Conservation (phyloP, 2,329 filamentous ascomycete genomes). For the Ascocoryne sarcoides region DNA sequence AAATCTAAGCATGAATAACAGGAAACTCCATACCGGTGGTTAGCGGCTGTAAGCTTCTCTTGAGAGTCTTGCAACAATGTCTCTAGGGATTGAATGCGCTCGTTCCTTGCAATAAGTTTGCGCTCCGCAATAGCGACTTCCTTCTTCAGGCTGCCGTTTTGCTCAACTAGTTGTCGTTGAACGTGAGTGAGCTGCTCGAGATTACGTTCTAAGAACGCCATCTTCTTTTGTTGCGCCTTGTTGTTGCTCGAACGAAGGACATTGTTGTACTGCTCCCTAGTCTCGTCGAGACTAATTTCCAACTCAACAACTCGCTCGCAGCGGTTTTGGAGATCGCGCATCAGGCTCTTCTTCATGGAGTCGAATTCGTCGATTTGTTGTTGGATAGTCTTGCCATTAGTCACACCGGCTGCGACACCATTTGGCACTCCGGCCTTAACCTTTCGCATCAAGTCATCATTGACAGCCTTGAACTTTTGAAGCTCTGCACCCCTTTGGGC, state of each 20-base stretch:
- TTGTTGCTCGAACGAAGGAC: constrained; percentile 95
- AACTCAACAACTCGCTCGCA: constrained; percentile 97
- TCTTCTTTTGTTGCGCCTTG: constrained; percentile 99
- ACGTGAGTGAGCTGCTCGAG: constrained; percentile 96
- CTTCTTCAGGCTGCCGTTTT: constrained; percentile 96
- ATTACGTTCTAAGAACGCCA: constrained; percentile 97
- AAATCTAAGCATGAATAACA: no score
- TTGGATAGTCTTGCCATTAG: constrained; percentile 84
- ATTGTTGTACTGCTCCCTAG: constrained; percentile 97
- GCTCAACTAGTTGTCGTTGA: constrained; percentile 93
- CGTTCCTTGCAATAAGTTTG: constrained; percentile 92
- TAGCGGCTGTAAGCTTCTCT: constrained; percentile 94
- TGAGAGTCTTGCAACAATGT: constrained; percentile 90
- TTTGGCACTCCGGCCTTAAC: constrained; percentile 60
- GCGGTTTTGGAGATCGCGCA: constrained; percentile 96
- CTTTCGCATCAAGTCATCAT: constrained; percentile 70
- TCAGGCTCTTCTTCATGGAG: constrained; percentile 98
- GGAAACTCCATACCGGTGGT: constrained; percentile 96
- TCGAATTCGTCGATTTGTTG: constrained; percentile 99
- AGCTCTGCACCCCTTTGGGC: constrained; percentile 74
- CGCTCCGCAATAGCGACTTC: constrained; percentile 97
- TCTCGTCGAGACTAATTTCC: constrained; percentile 95
- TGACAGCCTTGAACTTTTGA: constrained; percentile 66
- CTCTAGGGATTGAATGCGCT: constrained; percentile 92
- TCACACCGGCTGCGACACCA: constrained; percentile 44